A percentile compares a stretch with the other conserved stretches of the same genome.
phyloP scores from a whole-genome alignment of 2,329 filamentous ascomycete species.

The Aspergillus flavus region DNA sequence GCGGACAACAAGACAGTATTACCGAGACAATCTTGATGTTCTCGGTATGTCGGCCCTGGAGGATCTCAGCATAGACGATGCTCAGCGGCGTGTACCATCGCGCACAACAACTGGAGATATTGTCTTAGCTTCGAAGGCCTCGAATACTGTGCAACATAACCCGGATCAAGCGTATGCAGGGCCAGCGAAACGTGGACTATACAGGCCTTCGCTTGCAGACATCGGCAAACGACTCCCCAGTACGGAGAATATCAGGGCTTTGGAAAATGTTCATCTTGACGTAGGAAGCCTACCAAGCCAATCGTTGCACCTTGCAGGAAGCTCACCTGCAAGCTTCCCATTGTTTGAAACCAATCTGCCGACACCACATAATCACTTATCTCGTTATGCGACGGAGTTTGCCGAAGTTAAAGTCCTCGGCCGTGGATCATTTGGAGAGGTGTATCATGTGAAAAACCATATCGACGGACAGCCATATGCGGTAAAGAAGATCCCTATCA shows the following conservation, averaged over 20 bases:
- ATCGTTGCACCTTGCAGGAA: slow-evolving; percentile 29
- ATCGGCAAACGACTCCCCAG: slow-evolving; percentile 23
- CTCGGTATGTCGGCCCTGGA: slow-evolving; percentile 43
- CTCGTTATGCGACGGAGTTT: slow-evolving; percentile 55
- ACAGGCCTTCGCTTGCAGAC: slow-evolving; percentile 17
- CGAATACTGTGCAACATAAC: slow-evolving; percentile 19
- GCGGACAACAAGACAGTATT: slow-evolving; percentile 40
- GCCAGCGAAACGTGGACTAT: slow-evolving; percentile 14
- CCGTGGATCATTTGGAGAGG: slow-evolving; percentile 66
- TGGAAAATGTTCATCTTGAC: slow-evolving; percentile 28
- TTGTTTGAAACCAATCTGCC: slow-evolving; percentile 29
- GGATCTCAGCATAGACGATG: slow-evolving; percentile 32
- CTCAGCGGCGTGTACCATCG: slow-evolving; percentile 18
- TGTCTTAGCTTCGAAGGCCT: slow-evolving; percentile 25
- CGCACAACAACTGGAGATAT: slow-evolving; percentile 26
- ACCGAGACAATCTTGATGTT: slow-evolving; percentile 47
- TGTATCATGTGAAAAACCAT: slow-evolving; percentile 63
- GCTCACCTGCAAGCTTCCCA: slow-evolving; percentile 36
- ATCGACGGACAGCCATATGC: slow-evolving; percentile 66
- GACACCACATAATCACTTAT: slow-evolving; percentile 31
- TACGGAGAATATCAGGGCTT: slow-evolving; percentile 18
- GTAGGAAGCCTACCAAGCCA: slow-evolving; percentile 25
- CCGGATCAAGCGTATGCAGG: slow-evolving; percentile 17
- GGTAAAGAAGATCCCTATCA: slow-evolving; percentile 66
- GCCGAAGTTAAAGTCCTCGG: slow-evolving; percentile 60